A percentile compares a stretch with the other conserved stretches of the same genome.
Conservation (phyloP, 169 alveolate species). For the Neospora caninum region DNA sequence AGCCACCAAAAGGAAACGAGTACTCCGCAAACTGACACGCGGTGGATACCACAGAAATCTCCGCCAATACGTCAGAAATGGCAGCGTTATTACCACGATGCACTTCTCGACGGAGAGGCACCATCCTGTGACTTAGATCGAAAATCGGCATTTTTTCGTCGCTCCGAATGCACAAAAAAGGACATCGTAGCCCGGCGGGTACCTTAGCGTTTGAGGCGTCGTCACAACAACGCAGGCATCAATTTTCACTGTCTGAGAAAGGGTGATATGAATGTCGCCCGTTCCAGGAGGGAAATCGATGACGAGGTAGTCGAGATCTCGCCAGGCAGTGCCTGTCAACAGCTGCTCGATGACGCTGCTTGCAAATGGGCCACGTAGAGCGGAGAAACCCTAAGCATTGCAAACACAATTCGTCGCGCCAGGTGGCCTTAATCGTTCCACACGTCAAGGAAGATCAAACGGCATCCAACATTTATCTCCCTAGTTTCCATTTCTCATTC, state of each 20-base stretch:
- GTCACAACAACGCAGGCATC: constrained; percentile 95
- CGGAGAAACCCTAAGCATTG: constrained; percentile 59
- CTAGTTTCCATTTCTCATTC: no score
- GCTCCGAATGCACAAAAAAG: no score
- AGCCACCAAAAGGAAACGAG: no score
- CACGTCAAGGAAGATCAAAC: no score
- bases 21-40: no score
- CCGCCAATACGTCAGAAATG: no score
- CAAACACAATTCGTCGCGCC: background rate
- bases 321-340: constrained; percentile 90
- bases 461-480: no score
- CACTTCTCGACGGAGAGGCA: no score
- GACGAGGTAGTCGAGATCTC: constrained; percentile 95
- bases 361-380: constrained; percentile 71
- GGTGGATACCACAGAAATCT: no score
- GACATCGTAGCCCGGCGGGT: background rate
- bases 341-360: constrained; percentile 68
- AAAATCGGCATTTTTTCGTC: no score
- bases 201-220: constrained; percentile 91
- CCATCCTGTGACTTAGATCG: no score
- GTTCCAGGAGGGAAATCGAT: constrained; percentile 99
- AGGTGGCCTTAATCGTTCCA: background rate
- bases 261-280: constrained; percentile 97
- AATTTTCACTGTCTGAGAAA: constrained; percentile 87
- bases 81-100: no score